Conservation (phyloP, 2,329 filamentous ascomycete species). For the Penicillium nordicum region DNA sequence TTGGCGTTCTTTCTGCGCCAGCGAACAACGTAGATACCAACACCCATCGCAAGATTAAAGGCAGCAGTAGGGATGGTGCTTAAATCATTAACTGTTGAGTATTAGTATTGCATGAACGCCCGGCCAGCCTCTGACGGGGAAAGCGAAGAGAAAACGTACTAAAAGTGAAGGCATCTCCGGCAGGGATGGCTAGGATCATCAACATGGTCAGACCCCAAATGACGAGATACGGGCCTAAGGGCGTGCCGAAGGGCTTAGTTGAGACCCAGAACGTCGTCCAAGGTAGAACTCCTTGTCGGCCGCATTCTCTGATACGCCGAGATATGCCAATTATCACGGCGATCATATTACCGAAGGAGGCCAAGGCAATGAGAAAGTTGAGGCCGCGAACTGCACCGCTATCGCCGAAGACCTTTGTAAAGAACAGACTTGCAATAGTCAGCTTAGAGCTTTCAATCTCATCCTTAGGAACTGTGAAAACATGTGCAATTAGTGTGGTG, state of each 20-base stretch:
- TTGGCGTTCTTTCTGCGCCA: slow-evolving; percentile 51
- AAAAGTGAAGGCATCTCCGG: slow-evolving; percentile 63
- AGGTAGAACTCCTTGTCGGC: slow-evolving; percentile 58
- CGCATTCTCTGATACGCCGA: slow-evolving; percentile 58
- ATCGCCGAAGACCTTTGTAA: slow-evolving; percentile 54
- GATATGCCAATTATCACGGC: slow-evolving; percentile 55
- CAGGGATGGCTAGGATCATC: slow-evolving; percentile 59
- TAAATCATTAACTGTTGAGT: slow-evolving; percentile 53
- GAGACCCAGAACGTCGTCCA: slow-evolving; percentile 59
- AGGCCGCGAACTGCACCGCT: slow-evolving; percentile 50
- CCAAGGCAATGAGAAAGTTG: slow-evolving; percentile 57
- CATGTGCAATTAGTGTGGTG: neutral
- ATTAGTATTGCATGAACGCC: neutral
- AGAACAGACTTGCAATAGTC: slow-evolving; percentile 57
- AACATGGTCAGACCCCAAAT: slow-evolving; percentile 57
- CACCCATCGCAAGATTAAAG: slow-evolving; percentile 56
- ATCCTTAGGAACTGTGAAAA: slow-evolving; percentile 39
- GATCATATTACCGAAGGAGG: slow-evolving; percentile 57
- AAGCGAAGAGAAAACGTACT: slow-evolving; percentile 29
- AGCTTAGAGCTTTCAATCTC: slow-evolving; percentile 51
- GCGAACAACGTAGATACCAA: slow-evolving; percentile 59
- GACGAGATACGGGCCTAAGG: slow-evolving; percentile 55
- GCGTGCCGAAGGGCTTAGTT: slow-evolving; percentile 61
- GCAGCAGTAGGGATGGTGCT: slow-evolving; percentile 56
- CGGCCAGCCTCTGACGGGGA: neutral